Evolutionary conservation across 257 asterid genomes (phyloP), one percentile per base, ranked within the genome.

Genomic region (Paulownia fortunei): DNA sequence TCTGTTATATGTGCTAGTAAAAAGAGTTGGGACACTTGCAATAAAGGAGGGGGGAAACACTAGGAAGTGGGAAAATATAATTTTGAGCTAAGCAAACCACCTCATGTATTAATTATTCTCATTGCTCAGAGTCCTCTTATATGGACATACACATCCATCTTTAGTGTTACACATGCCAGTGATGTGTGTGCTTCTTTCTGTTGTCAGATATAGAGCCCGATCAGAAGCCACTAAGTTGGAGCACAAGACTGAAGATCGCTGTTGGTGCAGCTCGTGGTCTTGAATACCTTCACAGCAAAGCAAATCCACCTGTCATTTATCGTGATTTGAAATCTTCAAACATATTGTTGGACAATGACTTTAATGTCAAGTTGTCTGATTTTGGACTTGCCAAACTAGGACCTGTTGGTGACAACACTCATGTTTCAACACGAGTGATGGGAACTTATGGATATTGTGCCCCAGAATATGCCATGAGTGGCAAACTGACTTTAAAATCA

Each of bases 371-470:
- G 84, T 76, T 91, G 54, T 91, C 97, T 9, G 97, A 91, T 85
- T 91, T 91, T 62, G 97, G 97, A 8, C 89, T 91, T 0, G 97
- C 97, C 34, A 91, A 91, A 69, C 82, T 91, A 8, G 97, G 97
- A 0, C 97, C 97, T 4, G 93, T 91, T 26, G 97, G 97, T 0
- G 94, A 91, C 79, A 88, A 91, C 55, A 91, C 94, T 2, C 97
- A 91, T 30, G 94, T 91, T 34, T 89, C 97, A 2, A 91, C 94
- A 3, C 85, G 97, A 24, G 94, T 91, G 42, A 89, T 91, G 94
- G 97, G 97, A 36, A 91, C 97, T 1, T 91, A 91, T 24, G 97
- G 97, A 26, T 91, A 91, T 46, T 91, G 97, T 56, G 97, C 97
- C 26, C 97, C 97, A 0, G 97, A 91, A 39, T 91, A 89, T 16